Conservation (phyloP, 2,329 filamentous ascomycete genomes). For the Triangularia verruculosa region DNA sequence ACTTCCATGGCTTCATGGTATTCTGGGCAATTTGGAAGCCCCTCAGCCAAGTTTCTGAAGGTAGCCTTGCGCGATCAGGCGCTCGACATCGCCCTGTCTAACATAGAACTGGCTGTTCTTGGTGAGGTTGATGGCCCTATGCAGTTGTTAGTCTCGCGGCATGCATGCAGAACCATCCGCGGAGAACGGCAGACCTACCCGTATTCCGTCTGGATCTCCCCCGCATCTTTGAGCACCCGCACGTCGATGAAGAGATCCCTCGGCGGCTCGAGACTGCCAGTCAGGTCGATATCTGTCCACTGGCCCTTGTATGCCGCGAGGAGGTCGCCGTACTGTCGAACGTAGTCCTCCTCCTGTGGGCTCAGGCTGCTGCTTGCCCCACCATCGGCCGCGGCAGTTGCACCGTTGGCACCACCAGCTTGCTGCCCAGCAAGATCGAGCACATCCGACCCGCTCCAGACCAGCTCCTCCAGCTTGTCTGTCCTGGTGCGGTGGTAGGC, state of each 20-base stretch:
- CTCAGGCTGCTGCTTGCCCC: conserved; percentile 72
- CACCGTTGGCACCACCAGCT: conserved; percentile 33
- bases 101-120: conserved; percentile 99
- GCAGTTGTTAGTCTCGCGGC: conserved; percentile 26
- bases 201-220: conserved; percentile 98
- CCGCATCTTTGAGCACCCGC: conserved; percentile 89
- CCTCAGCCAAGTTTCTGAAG: conserved; percentile 80
- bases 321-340: conserved; percentile 85
- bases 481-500: conserved; percentile 90
- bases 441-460: conserved; percentile 86
- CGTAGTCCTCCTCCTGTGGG: conserved; percentile 95
- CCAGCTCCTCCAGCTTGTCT: conserved; percentile 89
- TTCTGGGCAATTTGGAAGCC: not conserved
- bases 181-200: conserved; percentile 58
- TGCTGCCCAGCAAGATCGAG: conserved; percentile 65
- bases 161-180: not conserved
- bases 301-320: conserved; percentile 96
- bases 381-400: conserved; percentile 42
- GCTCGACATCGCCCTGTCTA: conserved; percentile 90
- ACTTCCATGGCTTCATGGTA: not conserved
- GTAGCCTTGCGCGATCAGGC: conserved; percentile 91
- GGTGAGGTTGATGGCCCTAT: conserved; percentile 86
- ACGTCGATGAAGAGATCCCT: conserved; percentile 96
- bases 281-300: conserved; percentile 97
- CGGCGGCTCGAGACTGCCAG: conserved; percentile 90